Evolutionary conservation across 2,329 filamentous ascomycete species (phyloP).

Genomic region (Fusarium redolens): DNA sequence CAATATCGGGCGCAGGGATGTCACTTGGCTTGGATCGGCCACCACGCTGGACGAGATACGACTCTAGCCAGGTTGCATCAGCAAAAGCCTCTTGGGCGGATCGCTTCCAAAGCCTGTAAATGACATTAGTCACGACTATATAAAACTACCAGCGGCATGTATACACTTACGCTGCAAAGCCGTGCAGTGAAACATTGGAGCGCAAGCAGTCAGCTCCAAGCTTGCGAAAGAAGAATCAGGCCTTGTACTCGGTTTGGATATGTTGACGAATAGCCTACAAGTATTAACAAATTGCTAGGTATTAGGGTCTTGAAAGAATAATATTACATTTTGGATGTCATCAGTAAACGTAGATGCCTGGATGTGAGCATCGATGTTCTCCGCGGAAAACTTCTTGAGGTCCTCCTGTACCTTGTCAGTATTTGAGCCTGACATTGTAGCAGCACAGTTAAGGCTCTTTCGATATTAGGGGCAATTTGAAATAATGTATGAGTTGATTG

Average conservation of each 20-base stretch:
- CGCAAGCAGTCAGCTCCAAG: conserved; percentile 5
- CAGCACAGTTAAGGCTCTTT: background rate
- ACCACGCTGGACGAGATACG: conserved; percentile 9
- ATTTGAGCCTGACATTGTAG: background rate
- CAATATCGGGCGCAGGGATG: conserved; percentile 1
- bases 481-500: background rate
- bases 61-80: conserved; percentile 13
- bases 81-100: conserved; percentile 5
- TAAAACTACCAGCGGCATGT: background rate
- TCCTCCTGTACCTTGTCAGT: conserved; percentile 4
- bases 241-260: background rate
- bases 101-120: background rate
- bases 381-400: conserved; percentile 3
- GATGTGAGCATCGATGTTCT: background rate
- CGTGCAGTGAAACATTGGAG: conserved; percentile 6
- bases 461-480: background rate
- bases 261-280: background rate
- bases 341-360: background rate
- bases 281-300: background rate
- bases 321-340: background rate
- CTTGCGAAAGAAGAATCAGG: conserved; percentile 13
- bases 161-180: conserved; percentile 3
- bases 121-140: background rate
- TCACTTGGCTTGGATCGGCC: conserved; percentile 3
- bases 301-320: background rate